Evolutionary conservation across 2,329 filamentous ascomycete species (phyloP), one percentile per base, ranked within the genome.

Genomic region (Diaporthe citri): DNA sequence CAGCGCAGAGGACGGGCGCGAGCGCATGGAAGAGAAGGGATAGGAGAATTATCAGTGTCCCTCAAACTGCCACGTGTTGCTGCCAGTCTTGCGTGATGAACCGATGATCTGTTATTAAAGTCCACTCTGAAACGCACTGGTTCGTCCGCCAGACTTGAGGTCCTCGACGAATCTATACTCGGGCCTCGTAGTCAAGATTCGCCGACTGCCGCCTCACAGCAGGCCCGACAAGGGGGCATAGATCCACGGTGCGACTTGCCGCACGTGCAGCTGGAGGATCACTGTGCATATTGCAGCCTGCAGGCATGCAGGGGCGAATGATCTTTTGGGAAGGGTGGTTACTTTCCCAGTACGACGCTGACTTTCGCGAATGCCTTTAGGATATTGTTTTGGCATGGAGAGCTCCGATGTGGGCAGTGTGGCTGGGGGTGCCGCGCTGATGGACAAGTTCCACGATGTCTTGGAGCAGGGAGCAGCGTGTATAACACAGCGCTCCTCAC

Each of bases 221-320:
- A 72, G 46, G 56, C 25, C 36, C 17, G 51, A 60, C 52, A n/a
- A n/a, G 66, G 67, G 31, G 57, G 57, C 39, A 52, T 46, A 55
- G 70, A 72, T 64, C 57, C 70, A 72, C 70, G 48, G 57, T 52
- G 57, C 57, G 57, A 72, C 57, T 72, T 72, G 57, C 57, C 60
- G 46, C 57, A 67, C 31, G 31, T 67, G 64, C 64, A 52, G 46
- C 64, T 52, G 28, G 17, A 64, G 70, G 70, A 64, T 64, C 70
- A 62, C 70, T 62, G 46, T 72, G 70, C 70, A 72, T 57, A 72
- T 72, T 72, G 70, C 70, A 72, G 57, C 57, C 51, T 72, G 70
- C 70, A 64, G 70, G 59, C 36, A 64, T 72, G 70, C 70, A 72
- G 70, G 70, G 70, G 70, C 59, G 64, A 72, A 72, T 72, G 46